Evolutionary conservation across 2,329 filamentous ascomycete species (phyloP), one percentile per base, ranked within the genome.

Genomic region (Cytospora piceae): DNA sequence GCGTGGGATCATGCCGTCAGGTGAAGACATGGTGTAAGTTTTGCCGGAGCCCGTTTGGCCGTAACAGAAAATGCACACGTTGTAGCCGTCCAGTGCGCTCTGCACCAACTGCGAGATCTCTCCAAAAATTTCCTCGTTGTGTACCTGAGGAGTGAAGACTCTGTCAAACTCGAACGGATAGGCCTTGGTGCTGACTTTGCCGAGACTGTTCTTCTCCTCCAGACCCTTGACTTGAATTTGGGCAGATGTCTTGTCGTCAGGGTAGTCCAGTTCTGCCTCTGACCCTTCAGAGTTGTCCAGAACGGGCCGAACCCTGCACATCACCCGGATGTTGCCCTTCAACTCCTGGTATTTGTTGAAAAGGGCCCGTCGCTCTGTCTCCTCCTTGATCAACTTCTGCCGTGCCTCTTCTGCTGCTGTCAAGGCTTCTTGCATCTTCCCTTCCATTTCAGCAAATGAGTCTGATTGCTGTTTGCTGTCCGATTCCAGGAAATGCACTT

Each of bases 281-380:
- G 88, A 83, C 8, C 88, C 88, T 65, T 91, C 89, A 0, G 80
- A 77, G 0, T 77, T 71, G 29, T 81, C 82, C 27, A 91, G 81
- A 0, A 90, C 81, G 1, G 95, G 95, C 51, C 96, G 90, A 32
- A 98, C 94, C 75, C 95, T 89, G 74, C 94, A 98, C 87, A 99
- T 99, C 70, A 99, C 95, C 24, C 95, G 90, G 73, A 99, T 99
- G 74, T 99, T 99, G 72, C 95, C 95, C 77, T 97, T 97, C 67
- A 99, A 86, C 74, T 99, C 95, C 76, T 99, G 93, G 56, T 99
- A 94, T 76, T 96, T 95, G 78, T 98, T 98, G 81, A 98, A 97
- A 0, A 99, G 85, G 71, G 96, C 94, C 27, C 95, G 87, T 17
- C 95, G 88, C 59, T 97, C 82, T 0, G 92, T 95, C 78, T 99